Evolutionary conservation across 352 stramenopile species (phyloP).

Genomic region (Phytophthora pisi): DNA sequence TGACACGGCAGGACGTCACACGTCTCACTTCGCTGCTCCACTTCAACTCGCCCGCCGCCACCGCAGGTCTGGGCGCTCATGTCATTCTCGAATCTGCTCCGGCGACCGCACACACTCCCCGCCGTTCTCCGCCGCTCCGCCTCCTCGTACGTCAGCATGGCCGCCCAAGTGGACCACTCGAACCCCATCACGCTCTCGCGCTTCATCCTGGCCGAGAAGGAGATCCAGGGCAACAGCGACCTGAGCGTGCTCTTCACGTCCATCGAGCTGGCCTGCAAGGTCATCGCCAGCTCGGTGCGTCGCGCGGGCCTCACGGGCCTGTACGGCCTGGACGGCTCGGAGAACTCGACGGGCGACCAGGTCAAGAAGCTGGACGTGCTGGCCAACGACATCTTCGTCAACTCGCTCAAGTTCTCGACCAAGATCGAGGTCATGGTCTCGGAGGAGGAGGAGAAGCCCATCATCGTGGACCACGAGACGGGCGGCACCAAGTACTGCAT

Average conservation of each 20-base stretch:
- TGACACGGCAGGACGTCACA: slow-evolving; percentile 37
- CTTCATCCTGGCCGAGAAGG: slow-evolving; percentile 94
- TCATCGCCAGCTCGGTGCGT: slow-evolving; percentile 96
- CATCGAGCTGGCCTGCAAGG: slow-evolving; percentile 97
- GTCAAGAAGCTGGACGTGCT: slow-evolving; percentile 99
- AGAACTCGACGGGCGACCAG: slow-evolving; percentile 97
- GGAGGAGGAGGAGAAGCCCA: slow-evolving; percentile 98
- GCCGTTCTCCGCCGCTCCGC: neutral
- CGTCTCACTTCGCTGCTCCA: slow-evolving; percentile 12
- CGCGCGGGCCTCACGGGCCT: slow-evolving; percentile 92
- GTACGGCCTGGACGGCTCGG: slow-evolving; percentile 96
- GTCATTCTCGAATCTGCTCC: slow-evolving; percentile 33
- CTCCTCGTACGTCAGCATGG: slow-evolving; percentile 16
- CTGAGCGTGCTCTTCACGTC: slow-evolving; percentile 96
- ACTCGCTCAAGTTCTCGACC: slow-evolving; percentile 96
- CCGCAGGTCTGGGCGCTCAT: slow-evolving; percentile 1
- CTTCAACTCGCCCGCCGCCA: slow-evolving; percentile 24
- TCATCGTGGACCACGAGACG: slow-evolving; percentile 87
- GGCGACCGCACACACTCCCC: slow-evolving; percentile 15
- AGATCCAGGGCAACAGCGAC: slow-evolving; percentile 92
- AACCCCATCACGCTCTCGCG: slow-evolving; percentile 94
- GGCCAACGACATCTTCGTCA: slow-evolving; percentile 99
- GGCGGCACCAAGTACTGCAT: slow-evolving; percentile 94
- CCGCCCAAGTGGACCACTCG: slow-evolving; percentile 63
- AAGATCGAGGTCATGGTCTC: slow-evolving; percentile 98